These are phyloP conservation scores for Septoria linicola DNA, from an alignment of 2,329 filamentous ascomycete species.

Conservation along the genomic window DNA sequence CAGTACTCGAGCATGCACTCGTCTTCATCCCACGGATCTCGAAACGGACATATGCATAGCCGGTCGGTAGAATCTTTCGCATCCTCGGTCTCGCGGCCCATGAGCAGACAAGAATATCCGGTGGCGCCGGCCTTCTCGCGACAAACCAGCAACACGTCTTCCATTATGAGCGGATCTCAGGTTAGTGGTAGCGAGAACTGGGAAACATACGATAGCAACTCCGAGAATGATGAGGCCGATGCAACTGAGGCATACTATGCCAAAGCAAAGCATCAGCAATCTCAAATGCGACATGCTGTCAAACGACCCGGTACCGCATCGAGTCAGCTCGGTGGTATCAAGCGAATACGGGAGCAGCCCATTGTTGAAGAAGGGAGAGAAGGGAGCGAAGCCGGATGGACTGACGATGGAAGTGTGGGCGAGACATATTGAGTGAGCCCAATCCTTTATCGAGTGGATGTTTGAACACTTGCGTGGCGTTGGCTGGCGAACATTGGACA, in stretches of 20 bases:
- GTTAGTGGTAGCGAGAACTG: slow-evolving; percentile 80
- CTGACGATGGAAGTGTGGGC: slow-evolving; percentile 38
- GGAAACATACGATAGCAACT: slow-evolving; percentile 84
- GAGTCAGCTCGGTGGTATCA: slow-evolving; percentile 26
- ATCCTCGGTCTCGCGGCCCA: slow-evolving; percentile 30
- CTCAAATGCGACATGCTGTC: slow-evolving; percentile 55
- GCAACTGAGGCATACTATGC: slow-evolving; percentile 76
- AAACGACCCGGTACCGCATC: slow-evolving; percentile 20
- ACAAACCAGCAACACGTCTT: slow-evolving; percentile 37
- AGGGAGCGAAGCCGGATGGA: slow-evolving; percentile 39
- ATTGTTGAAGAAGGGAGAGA: slow-evolving; percentile 33
- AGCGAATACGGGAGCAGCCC: slow-evolving; percentile 30
- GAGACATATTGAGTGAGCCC: slow-evolving; percentile 35
- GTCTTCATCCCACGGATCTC: slow-evolving; percentile 12
- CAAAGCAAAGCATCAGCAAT: slow-evolving; percentile 55
- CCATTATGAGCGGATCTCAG: slow-evolving; percentile 34
- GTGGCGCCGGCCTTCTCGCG: slow-evolving; percentile 37
- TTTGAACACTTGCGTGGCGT: slow-evolving; percentile 9
- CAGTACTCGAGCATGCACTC: slow-evolving; percentile 26
- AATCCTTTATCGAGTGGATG: background rate
- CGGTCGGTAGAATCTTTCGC: slow-evolving; percentile 29
- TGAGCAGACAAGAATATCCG: slow-evolving; percentile 30
- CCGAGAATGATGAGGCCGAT: slow-evolving; percentile 55
- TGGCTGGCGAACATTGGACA: slow-evolving; percentile 7
- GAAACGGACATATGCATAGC: slow-evolving; percentile 17